These are phyloP conservation scores for Hypoxylon fragiforme DNA, from an alignment of 495 filamentous ascomycete species.

Conservation along the genomic window DNA sequence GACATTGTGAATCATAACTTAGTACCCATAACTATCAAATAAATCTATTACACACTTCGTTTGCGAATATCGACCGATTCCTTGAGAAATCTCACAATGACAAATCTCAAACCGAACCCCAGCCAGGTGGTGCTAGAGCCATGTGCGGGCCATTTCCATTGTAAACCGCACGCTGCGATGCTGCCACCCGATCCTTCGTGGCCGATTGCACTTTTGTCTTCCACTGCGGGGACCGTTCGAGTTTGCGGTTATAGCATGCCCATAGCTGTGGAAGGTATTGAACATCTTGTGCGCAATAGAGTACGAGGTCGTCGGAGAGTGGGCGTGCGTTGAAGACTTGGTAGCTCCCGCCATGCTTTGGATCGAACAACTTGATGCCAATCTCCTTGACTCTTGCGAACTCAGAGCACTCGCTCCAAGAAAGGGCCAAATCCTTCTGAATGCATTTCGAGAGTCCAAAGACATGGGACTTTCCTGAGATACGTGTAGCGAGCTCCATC, in stretches of 20 bases:
- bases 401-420: too few species aligned
- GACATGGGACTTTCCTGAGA: constrained; percentile 25
- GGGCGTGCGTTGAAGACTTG: too few species aligned
- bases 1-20: neutral
- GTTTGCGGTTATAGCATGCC: too few species aligned
- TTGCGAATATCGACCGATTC: too few species aligned
- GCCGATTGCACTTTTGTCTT: constrained; percentile 30
- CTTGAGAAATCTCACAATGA: neutral
- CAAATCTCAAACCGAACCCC: neutral
- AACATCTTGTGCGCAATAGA: too few species aligned
- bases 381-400: too few species aligned
- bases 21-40: neutral
- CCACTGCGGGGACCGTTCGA: too few species aligned
- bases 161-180: constrained; percentile 14
- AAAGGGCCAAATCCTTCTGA: constrained; percentile 30
- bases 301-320: too few species aligned
- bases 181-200: constrained; percentile 30
- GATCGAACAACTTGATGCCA: too few species aligned
- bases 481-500: constrained; percentile 54
- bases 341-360: too few species aligned
- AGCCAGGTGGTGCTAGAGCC: constrained; percentile 17
- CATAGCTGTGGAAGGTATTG: too few species aligned
- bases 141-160: constrained; percentile 15
- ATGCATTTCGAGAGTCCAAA: constrained; percentile 52
- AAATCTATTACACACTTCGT: too few species aligned